phyloP scores from a whole-genome alignment of 1,284 basidiomycete genomes.

The Microbotryum silenes-acaulis region DNA sequence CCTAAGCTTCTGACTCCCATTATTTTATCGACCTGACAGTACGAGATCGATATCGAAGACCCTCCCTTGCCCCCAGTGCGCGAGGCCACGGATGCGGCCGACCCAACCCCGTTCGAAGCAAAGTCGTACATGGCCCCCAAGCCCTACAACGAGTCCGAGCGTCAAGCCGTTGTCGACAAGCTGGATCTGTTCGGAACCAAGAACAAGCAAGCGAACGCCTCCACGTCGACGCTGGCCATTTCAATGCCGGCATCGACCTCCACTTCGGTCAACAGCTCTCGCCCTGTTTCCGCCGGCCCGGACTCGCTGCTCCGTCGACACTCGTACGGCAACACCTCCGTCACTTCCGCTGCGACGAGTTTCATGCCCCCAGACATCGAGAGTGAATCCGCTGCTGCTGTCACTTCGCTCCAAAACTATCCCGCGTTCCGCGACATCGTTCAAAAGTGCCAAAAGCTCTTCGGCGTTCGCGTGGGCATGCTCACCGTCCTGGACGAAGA shows the following conservation, averaged over 20 bases:
- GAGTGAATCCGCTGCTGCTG: background rate
- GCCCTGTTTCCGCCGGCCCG: background rate
- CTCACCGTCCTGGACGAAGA: slow-evolving; percentile 36
- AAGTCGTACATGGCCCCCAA: slow-evolving; percentile 24
- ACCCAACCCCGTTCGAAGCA: slow-evolving; percentile 22
- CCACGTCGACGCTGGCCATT: slow-evolving; percentile 5
- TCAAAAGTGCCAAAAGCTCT: slow-evolving; percentile 28
- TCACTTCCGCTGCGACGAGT: background rate
- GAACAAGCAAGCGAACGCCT: slow-evolving; percentile 9
- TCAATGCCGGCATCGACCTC: slow-evolving; percentile 13
- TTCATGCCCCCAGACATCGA: background rate
- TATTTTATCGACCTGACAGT: slow-evolving; percentile 2
- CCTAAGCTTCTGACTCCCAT: background rate
- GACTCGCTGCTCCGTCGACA: slow-evolving; percentile 4
- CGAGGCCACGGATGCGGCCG: background rate
- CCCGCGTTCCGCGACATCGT: slow-evolving; percentile 35
- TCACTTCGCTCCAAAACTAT: slow-evolving; percentile 14
- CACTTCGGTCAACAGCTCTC: background rate
- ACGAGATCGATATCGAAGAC: slow-evolving; percentile 31
- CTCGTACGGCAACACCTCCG: slow-evolving; percentile 2
- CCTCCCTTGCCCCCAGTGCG: slow-evolving; percentile 25
- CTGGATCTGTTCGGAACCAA: slow-evolving; percentile 30
- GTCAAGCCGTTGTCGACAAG: slow-evolving; percentile 33
- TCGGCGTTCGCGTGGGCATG: slow-evolving; percentile 30
- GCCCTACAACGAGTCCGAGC: slow-evolving; percentile 26